Conservation (phyloP, 1,284 basidiomycete species). For the Farysia itapuensis region DNA sequence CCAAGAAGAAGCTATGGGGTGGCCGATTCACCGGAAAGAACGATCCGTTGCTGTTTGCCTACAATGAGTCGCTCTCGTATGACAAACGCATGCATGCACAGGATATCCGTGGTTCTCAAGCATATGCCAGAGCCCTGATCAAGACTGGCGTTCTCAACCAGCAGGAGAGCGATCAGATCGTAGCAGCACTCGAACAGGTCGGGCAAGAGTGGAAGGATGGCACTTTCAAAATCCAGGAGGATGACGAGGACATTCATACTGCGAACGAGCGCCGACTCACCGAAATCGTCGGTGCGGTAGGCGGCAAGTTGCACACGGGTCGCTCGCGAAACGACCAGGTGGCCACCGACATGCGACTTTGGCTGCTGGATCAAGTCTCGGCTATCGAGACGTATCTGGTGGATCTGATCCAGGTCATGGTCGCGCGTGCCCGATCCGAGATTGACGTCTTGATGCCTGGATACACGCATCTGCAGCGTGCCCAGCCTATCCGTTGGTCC, state of each 20-base stretch:
- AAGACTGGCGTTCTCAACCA: slow-evolving; percentile 77
- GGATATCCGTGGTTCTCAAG: slow-evolving; percentile 91
- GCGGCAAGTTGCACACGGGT: slow-evolving; percentile 74
- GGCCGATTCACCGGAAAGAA: slow-evolving; percentile 58
- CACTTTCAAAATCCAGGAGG: slow-evolving; percentile 62
- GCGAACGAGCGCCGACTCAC: slow-evolving; percentile 93
- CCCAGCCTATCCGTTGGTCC: slow-evolving; percentile 97
- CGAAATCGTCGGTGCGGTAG: slow-evolving; percentile 77
- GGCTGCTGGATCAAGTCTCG: slow-evolving; percentile 80
- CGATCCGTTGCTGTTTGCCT: slow-evolving; percentile 55
- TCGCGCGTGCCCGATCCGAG: slow-evolving; percentile 86
- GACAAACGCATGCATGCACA: slow-evolving; percentile 90
- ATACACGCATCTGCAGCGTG: slow-evolving; percentile 82
- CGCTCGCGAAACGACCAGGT: slow-evolving; percentile 96
- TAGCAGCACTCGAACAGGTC: slow-evolving; percentile 76
- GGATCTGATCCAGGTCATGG: slow-evolving; percentile 81
- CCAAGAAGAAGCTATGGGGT: slow-evolving; percentile 59
- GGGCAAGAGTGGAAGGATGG: slow-evolving; percentile 75
- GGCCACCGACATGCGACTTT: slow-evolving; percentile 94
- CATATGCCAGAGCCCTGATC: slow-evolving; percentile 84
- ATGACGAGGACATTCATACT: slow-evolving; percentile 99
- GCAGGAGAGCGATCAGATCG: slow-evolving; percentile 71
- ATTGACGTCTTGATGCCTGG: slow-evolving; percentile 88
- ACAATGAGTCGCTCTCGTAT: slow-evolving; percentile 75
- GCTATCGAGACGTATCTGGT: slow-evolving; percentile 74